A percentile compares a stretch with the other conserved stretches of the same genome.
These are phyloP conservation scores for Phytophthora idaei DNA, from an alignment of 352 stramenopile genomes.

Conservation along the genomic window DNA sequence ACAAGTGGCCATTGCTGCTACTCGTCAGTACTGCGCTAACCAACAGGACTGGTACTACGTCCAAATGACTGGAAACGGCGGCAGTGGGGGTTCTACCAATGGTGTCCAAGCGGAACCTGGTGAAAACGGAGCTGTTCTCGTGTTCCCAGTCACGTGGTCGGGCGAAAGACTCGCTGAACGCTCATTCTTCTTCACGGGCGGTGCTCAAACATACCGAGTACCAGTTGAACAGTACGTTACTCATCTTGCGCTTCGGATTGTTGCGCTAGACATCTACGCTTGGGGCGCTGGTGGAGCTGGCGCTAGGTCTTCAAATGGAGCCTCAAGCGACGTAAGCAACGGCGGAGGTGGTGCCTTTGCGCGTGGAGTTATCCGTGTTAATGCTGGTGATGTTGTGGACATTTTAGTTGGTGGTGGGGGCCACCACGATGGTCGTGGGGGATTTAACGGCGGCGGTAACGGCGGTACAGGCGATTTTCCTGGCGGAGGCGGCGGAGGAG, in stretches of 20 bases:
- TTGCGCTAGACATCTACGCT: conserved; percentile 70
- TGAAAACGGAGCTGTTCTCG: conserved; percentile 53
- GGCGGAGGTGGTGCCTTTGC: conserved; percentile 81
- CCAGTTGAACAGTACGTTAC: conserved; percentile 19
- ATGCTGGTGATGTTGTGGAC: conserved; percentile 48
- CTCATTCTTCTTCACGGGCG: conserved; percentile 49
- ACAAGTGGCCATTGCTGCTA: conserved; percentile 35
- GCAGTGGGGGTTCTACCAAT: conserved; percentile 28
- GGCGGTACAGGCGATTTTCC: conserved; percentile 58
- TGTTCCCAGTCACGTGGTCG: conserved; percentile 61
- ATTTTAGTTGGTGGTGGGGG: conserved; percentile 71
- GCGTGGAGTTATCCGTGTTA: conserved; percentile 55
- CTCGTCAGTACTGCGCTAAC: conserved; percentile 46
- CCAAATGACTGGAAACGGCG: conserved; percentile 56
- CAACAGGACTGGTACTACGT: conserved; percentile 65
- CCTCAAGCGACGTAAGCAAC: conserved; percentile 33
- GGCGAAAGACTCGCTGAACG: conserved; percentile 50
- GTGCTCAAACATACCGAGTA: conserved; percentile 37
- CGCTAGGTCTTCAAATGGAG: conserved; percentile 25
- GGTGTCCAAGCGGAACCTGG: conserved; percentile 36
- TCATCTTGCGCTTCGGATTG: conserved; percentile 39
- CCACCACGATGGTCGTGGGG: conserved; percentile 41
- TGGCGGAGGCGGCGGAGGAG: conserved; percentile 71
- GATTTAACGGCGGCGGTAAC: conserved; percentile 72
- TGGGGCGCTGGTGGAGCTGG: conserved; percentile 82